Percentiles rank a stretch among this genome's conserved stretches.
These are phyloP conservation scores for Arabidopsis suecica DNA, from an alignment of 345 rosid species.

Conservation along the genomic window DNA sequence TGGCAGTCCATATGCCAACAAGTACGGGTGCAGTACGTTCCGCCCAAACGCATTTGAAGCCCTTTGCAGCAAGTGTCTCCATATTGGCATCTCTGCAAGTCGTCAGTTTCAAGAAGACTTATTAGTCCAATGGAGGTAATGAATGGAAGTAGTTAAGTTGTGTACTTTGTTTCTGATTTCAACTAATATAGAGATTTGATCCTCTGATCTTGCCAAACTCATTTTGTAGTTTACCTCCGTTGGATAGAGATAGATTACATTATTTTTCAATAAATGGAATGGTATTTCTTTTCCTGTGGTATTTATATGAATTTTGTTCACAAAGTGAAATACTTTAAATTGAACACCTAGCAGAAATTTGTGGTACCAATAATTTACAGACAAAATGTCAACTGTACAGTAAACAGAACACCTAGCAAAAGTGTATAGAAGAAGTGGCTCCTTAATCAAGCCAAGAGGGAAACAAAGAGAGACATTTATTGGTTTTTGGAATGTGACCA, in stretches of 20 bases:
- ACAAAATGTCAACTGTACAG: background rate
- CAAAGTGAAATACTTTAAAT: background rate
- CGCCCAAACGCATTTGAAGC: conserved; percentile 67
- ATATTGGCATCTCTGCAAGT: conserved; percentile 14
- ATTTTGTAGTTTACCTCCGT: no score
- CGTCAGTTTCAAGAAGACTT: conserved; percentile 13
- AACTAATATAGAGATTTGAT: conserved; percentile 1
- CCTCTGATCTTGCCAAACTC: no score
- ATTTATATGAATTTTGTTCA: background rate
- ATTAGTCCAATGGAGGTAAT: background rate
- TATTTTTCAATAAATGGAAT: background rate
- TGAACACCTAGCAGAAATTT: background rate
- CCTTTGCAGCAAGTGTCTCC: conserved; percentile 15
- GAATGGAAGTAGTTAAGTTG: conserved; percentile 11
- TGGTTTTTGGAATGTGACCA: conserved; percentile 36
- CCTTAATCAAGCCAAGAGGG: conserved; percentile 36
- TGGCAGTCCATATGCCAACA: conserved; percentile 82
- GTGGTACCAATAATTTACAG: background rate
- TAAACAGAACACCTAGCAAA: background rate
- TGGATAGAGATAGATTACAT: background rate
- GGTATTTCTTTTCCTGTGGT: background rate
- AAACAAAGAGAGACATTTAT: conserved; percentile 17
- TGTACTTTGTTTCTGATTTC: conserved; percentile 14
- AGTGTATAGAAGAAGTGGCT: conserved; percentile 20
- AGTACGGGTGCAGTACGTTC: conserved; percentile 67